These are phyloP conservation scores for Conticribra weissflogii DNA, from an alignment of 108 stramenopile species.

Conservation along the genomic window DNA sequence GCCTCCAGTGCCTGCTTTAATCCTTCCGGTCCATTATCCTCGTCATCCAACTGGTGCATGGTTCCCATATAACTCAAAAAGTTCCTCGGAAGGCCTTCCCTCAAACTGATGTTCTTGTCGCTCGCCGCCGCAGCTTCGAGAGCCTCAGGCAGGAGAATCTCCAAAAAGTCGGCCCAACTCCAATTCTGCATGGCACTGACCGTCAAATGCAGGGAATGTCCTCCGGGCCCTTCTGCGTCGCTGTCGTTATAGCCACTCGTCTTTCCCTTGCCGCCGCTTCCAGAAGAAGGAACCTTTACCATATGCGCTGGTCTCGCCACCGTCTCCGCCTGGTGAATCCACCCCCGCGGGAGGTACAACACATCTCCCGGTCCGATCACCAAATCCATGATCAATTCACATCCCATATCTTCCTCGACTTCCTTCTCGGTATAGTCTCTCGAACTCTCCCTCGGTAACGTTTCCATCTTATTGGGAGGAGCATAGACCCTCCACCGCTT, in stretches of 20 bases:
- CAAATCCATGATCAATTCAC: constrained; percentile 71
- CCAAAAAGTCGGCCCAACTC: constrained; percentile 92
- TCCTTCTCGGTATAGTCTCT: constrained; percentile 78
- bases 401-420: constrained; percentile 48
- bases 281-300: constrained; percentile 23
- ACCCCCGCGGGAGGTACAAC: constrained; percentile 95
- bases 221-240: neutral
- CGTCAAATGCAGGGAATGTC: constrained; percentile 93
- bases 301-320: constrained; percentile 24
- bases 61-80: constrained; percentile 94
- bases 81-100: constrained; percentile 87
- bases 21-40: constrained; percentile 61
- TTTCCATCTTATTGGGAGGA: constrained; percentile 59
- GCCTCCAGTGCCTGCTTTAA: constrained; percentile 56
- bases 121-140: constrained; percentile 67
- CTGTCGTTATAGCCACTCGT: neutral
- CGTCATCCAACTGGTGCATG: constrained; percentile 64
- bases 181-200: constrained; percentile 93
- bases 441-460: constrained; percentile 72
- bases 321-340: constrained; percentile 96
- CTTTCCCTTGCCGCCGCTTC: constrained; percentile 34
- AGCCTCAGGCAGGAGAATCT: constrained; percentile 89
- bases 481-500: constrained; percentile 95
- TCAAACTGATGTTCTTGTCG: constrained; percentile 61
- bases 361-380: constrained; percentile 89